phyloP scores from a whole-genome alignment of 768 basidiomycete genomes.

The Tubosaeta sp. region DNA sequence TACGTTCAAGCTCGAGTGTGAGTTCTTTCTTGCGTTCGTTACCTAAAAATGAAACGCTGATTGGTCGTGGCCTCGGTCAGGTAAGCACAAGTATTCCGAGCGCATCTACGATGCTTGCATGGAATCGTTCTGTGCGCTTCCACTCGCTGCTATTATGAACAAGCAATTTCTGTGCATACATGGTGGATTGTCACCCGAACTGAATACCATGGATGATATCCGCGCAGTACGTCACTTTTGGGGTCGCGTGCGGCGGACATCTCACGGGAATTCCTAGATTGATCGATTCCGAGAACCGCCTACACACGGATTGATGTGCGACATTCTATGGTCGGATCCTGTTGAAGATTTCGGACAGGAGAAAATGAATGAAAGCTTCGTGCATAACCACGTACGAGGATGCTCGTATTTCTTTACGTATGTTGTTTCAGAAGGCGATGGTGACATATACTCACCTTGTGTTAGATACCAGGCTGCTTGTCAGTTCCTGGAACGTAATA shows the following conservation, averaged over 20 bases:
- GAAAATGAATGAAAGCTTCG: slow-evolving; percentile 83
- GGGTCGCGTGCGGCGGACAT: neutral
- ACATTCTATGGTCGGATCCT: slow-evolving; percentile 98
- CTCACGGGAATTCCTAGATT: slow-evolving; percentile 47
- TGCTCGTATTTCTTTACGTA: slow-evolving; percentile 95
- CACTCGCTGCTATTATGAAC: slow-evolving; percentile 97
- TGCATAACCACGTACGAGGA: slow-evolving; percentile 95
- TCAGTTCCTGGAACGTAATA: slow-evolving; percentile 95
- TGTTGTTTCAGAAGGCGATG: slow-evolving; percentile 14
- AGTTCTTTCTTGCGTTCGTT: slow-evolving; percentile 28
- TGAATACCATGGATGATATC: slow-evolving; percentile 94
- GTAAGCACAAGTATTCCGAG: slow-evolving; percentile 99
- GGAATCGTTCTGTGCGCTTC: slow-evolving; percentile 94
- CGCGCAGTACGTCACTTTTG: slow-evolving; percentile 56
- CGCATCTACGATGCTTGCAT: slow-evolving; percentile 96
- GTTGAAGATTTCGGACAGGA: slow-evolving; percentile 96
- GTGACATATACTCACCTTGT: neutral
- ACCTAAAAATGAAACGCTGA: slow-evolving; percentile 3
- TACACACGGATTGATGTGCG: slow-evolving; percentile 96
- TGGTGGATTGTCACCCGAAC: slow-evolving; percentile 92
- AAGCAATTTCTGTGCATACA: slow-evolving; percentile 99
- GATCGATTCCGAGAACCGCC: slow-evolving; percentile 99
- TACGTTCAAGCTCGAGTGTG: slow-evolving; percentile 98
- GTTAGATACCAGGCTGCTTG: slow-evolving; percentile 92
- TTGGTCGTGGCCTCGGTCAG: slow-evolving; percentile 35